Conservation (phyloP, 139 green algal genomes). For the Axilococcus clingmanii region DNA sequence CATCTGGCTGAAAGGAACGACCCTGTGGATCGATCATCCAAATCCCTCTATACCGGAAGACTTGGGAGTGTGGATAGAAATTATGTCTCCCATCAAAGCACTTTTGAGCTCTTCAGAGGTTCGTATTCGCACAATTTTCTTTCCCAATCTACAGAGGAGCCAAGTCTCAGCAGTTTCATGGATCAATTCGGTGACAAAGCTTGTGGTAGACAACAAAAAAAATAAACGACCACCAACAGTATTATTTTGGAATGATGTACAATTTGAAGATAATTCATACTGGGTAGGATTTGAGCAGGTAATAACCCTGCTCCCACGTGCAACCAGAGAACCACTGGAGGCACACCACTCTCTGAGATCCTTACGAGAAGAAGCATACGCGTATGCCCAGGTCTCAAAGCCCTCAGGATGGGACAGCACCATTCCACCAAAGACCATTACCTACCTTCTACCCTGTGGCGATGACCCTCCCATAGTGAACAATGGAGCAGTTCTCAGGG, state of each 20-base stretch:
- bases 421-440: conserved; percentile 33
- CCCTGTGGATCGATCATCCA: conserved; percentile 57
- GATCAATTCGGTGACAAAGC: conserved; percentile 45
- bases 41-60: conserved; percentile 57
- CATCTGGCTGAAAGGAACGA: conserved; percentile 40
- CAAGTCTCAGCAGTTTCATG: conserved; percentile 27
- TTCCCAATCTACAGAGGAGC: conserved; percentile 20
- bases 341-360: neutral
- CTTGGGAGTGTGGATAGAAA: conserved; percentile 68
- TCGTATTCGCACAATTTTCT: conserved; percentile 8
- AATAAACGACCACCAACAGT: conserved; percentile 1
- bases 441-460: conserved; percentile 26
- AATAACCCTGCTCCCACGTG: conserved; percentile 9
- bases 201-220: neutral
- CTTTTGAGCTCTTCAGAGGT: conserved; percentile 17
- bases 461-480: conserved; percentile 8
- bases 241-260: conserved; percentile 50
- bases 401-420: neutral
- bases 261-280: conserved; percentile 4
- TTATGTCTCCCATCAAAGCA: conserved; percentile 47
- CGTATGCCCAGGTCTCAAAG: neutral
- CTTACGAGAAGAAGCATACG: neutral
- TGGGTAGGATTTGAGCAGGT: conserved; percentile 68
- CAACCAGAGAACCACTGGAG: neutral
- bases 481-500: conserved; percentile 24